phyloP scores from a whole-genome alignment of 2,329 filamentous ascomycete genomes.

The Microdochium trichocladiopsis region DNA sequence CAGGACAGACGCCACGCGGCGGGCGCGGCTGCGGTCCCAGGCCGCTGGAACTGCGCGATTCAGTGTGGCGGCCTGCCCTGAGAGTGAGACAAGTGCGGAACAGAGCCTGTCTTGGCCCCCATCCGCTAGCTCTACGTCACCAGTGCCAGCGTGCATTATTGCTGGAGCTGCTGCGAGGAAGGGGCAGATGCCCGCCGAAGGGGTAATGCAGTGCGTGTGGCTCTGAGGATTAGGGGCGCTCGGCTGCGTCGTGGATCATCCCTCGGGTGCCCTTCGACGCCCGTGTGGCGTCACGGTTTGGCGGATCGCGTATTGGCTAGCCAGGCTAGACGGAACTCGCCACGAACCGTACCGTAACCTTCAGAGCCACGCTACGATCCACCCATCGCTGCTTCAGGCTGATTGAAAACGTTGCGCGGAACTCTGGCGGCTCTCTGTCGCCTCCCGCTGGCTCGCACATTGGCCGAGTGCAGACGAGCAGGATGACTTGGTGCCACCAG shows the following conservation, averaged over 20 bases:
- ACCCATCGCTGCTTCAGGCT: neutral
- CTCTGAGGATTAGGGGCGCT: neutral
- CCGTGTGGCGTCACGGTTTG: neutral
- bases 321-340: neutral
- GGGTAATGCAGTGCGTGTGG: neutral
- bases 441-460: neutral
- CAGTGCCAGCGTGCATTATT: neutral
- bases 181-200: neutral
- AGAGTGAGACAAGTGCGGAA: neutral
- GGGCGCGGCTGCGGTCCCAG: neutral
- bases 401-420: neutral
- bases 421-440: neutral
- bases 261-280: neutral
- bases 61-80: neutral
- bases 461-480: too few species aligned
- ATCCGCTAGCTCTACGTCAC: neutral
- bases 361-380: neutral
- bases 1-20: neutral
- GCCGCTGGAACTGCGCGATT: neutral
- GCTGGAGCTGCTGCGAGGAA: neutral
- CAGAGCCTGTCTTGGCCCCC: neutral
- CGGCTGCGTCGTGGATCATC: neutral
- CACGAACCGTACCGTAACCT: conserved; percentile 2
- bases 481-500: too few species aligned
- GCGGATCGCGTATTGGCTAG: neutral